Conservation (phyloP, 768 basidiomycete species). For the Mycena vulgaris region DNA sequence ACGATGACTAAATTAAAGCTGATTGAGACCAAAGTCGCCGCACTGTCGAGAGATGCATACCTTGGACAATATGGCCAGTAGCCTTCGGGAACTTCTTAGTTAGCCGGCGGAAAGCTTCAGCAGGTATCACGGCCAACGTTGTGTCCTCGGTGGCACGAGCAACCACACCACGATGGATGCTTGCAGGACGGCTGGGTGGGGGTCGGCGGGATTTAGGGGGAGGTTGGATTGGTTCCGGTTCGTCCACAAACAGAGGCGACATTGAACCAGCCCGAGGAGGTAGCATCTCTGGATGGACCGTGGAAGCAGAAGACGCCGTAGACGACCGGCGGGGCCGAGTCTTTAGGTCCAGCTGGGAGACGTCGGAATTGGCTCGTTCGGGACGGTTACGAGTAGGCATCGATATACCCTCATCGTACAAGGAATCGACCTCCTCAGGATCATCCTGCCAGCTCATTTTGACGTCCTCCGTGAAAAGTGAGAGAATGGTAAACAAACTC, state of each 20-base stretch:
- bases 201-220: constrained; percentile 41
- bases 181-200: constrained; percentile 46
- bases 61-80: constrained; percentile 96
- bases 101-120: constrained; percentile 93
- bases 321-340: constrained; percentile 66
- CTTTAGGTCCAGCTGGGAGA: constrained; percentile 71
- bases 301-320: constrained; percentile 78
- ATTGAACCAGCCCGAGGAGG: constrained; percentile 41
- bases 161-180: constrained; percentile 79
- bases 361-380: constrained; percentile 72
- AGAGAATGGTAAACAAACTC: constrained; percentile 96
- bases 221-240: constrained; percentile 29
- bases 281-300: constrained; percentile 69
- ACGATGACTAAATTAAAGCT: constrained; percentile 77
- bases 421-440: constrained; percentile 45
- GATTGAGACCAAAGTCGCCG: constrained; percentile 21
- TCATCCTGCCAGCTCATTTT: constrained; percentile 93
- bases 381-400: constrained; percentile 45
- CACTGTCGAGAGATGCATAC: constrained; percentile 53
- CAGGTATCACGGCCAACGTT: constrained; percentile 98
- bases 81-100: constrained; percentile 98
- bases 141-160: constrained; percentile 96
- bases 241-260: constrained; percentile 45
- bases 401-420: constrained; percentile 43
- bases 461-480: constrained; percentile 95